Base-by-base conservation (phyloP, 768 basidiomycete species). In the Candolleomyces aberdarensis region DNA sequence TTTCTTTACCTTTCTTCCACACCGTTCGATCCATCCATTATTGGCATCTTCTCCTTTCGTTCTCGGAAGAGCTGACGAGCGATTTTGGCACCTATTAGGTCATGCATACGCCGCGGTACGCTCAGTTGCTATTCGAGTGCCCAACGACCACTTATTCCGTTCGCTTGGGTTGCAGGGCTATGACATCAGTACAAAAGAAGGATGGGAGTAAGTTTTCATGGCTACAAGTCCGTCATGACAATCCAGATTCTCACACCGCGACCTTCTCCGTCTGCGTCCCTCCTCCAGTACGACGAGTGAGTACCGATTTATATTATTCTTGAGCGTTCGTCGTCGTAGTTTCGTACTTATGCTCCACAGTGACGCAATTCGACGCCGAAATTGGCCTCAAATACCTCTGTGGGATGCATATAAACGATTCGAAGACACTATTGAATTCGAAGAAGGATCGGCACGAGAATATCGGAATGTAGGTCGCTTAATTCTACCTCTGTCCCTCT, bases 361-460 rank as follows among this genome's bases (percentile, higher is more conserved):
- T 93, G 72, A 67, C 75, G 11, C 74, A 81, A 50, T 93, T 95
- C 65, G 86, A 91, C 36, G 66, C 77, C n/a, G 74, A 82, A 61
- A 79, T 96, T 3, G 91, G 94, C 1, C 66, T 91, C 26, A 69
- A 78, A 13, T 94, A 92, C 68, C 83, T 95, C 15, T 80, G 85
- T 3, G 93, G 88, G 1, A 88, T 94, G 83, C 94, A 96, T 67
- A 69, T 94, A 49, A 96, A 96, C 68, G 93, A 94, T 69, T 90
- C 89, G 13, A 91, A 92, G 70, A 82, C 80, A 9, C 76, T 74
- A 1, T 76, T 84, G 13, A 82, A 78, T 3, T 87, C 88, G 13
- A 87, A 82, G 65, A 87, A 84, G 64, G 94, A 95, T 66, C 74
- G 91, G 43, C 94, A 95, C 65, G 86, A 93, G 71, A 94, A 92